Conservation (phyloP, 108 stramenopile genomes). For the Skeletonema grethae region DNA sequence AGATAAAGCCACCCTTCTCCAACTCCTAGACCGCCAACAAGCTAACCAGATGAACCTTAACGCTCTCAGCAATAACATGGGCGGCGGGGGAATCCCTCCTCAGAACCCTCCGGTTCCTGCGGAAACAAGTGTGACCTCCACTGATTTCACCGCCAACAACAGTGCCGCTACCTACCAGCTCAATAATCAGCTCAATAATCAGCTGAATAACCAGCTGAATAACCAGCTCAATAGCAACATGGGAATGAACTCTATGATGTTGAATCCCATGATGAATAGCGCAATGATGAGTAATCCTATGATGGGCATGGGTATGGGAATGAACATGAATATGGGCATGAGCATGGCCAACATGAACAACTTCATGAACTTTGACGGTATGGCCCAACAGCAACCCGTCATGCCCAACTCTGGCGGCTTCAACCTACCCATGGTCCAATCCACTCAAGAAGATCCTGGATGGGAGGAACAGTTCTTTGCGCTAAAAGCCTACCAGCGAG, state of each 20-base stretch:
- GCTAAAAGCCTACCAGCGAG: constrained; percentile 4
- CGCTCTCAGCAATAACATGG: neutral
- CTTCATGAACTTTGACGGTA: neutral
- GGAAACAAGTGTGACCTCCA: neutral
- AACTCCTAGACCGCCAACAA: neutral
- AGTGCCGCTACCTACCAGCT: neutral
- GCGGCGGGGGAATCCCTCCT: neutral
- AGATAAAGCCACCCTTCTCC: neutral
- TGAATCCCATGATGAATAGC: constrained; percentile 2
- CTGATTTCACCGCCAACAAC: neutral
- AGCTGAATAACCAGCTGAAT: neutral
- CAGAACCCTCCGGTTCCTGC: neutral
- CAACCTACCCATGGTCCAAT: neutral
- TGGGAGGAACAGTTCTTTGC: constrained; percentile 32
- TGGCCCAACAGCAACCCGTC: neutral
- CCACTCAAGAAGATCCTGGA: constrained; percentile 17
- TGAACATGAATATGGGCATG: neutral
- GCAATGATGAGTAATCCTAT: neutral
- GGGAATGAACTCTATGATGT: constrained; percentile 2
- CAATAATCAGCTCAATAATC: neutral
- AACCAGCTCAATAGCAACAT: neutral
- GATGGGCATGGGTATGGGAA: neutral
- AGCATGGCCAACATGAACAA: neutral
- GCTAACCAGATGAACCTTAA: neutral
- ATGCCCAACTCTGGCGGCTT: neutral